Percentiles rank a stretch among this genome's conserved stretches.
These are phyloP conservation scores for Camellia lanceoleosa DNA, from an alignment of 148 eudicot species.

Conservation along the genomic window DNA sequence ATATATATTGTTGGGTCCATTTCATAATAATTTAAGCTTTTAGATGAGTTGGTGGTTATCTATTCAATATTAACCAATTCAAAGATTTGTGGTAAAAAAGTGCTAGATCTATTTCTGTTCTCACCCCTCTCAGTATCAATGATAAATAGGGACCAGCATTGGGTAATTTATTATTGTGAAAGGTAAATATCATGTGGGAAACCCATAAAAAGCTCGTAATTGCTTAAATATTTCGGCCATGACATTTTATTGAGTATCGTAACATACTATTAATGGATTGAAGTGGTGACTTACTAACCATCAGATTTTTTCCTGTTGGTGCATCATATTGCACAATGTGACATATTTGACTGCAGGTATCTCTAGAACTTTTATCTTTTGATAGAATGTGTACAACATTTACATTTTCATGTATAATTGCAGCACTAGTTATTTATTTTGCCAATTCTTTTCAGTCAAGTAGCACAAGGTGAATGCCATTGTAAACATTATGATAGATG, in stretches of 20 bases:
- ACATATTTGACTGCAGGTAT: neutral
- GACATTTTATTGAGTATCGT: neutral
- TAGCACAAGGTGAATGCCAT: neutral
- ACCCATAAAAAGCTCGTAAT: neutral
- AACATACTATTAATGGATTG: neutral
- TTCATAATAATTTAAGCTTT: too few species aligned
- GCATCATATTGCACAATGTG: neutral
- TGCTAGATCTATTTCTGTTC: too few species aligned
- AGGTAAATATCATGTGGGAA: neutral
- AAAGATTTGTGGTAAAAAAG: too few species aligned
- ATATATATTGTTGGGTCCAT: too few species aligned
- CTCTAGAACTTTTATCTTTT: neutral
- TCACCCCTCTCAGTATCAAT: too few species aligned
- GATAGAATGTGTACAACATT: neutral
- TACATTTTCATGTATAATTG: neutral
- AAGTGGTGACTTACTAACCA: neutral
- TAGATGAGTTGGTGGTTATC: too few species aligned
- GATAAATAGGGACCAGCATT: neutral
- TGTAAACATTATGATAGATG: neutral
- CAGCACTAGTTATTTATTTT: neutral
- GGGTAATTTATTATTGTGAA: constrained; percentile 10
- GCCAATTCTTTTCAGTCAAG: neutral
- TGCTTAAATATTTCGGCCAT: neutral
- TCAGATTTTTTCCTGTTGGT: neutral
- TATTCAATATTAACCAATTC: too few species aligned